Conservation (phyloP, 306 rosid genomes). For the Erythrophleum fordii region DNA sequence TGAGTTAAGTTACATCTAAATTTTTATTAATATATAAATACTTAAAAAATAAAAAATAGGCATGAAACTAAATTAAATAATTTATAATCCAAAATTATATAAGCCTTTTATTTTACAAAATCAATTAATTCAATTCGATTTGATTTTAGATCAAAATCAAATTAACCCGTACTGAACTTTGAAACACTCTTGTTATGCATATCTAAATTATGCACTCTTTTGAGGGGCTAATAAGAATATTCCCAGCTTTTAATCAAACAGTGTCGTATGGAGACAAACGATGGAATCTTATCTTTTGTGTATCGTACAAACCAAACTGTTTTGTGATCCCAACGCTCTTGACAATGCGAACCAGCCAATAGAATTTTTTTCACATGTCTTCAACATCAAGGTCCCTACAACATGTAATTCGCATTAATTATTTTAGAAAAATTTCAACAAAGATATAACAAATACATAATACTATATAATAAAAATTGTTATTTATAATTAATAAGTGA, state of each 20-base stretch:
- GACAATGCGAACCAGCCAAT: constrained; percentile 2
- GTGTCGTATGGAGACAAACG: not conserved
- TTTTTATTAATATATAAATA: no score
- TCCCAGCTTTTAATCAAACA: not conserved
- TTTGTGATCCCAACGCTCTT: constrained; percentile 16
- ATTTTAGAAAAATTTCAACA: not conserved
- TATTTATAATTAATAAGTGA: no score
- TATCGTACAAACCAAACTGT: not conserved
- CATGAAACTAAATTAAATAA: no score
- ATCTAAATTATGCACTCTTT: not conserved
- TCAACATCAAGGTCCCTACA: constrained; percentile 29
- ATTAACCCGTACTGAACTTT: no score
- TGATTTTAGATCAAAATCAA: no score
- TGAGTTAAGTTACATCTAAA: no score
- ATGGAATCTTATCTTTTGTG: not conserved
- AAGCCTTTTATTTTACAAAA: no score
- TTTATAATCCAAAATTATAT: no score
- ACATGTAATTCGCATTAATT: constrained; percentile 34
- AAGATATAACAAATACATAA: not conserved
- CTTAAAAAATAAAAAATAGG: no score
- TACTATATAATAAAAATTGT: no score
- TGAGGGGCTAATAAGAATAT: not conserved
- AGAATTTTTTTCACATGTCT: constrained; percentile 36
- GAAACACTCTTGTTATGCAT: no score
- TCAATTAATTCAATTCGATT: no score